A percentile compares a stretch with the other conserved stretches of the same genome.
These are phyloP conservation scores for Fereydounia khargensis DNA, from an alignment of 1,284 basidiomycete genomes.

Conservation along the genomic window DNA sequence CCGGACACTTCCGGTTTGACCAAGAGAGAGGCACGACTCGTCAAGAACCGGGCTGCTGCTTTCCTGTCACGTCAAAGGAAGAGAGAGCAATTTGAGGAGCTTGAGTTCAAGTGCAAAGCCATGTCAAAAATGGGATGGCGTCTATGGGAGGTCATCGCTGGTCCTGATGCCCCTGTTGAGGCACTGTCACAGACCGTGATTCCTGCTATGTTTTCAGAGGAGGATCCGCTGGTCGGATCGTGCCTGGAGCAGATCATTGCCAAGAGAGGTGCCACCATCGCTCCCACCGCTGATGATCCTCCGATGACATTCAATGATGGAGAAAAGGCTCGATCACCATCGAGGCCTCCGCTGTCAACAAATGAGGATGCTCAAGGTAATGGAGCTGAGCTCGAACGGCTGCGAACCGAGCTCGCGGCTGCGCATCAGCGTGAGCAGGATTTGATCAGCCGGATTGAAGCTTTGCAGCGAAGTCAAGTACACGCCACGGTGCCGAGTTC, in stretches of 20 bases:
- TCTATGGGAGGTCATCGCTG: slow-evolving; percentile 45
- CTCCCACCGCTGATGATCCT: slow-evolving; percentile 36
- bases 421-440: slow-evolving; percentile 2
- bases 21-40: slow-evolving; percentile 83
- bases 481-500: neutral
- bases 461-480: neutral
- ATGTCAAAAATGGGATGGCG: slow-evolving; percentile 51
- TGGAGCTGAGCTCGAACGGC: slow-evolving; percentile 31
- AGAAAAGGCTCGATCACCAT: no score
- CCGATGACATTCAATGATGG: neutral
- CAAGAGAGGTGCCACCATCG: slow-evolving; percentile 42
- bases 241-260: slow-evolving; percentile 37
- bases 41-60: slow-evolving; percentile 86
- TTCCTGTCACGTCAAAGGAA: slow-evolving; percentile 85
- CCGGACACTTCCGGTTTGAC: slow-evolving; percentile 81
- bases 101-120: slow-evolving; percentile 70
- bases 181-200: slow-evolving; percentile 17
- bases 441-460: neutral
- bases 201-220: slow-evolving; percentile 22
- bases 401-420: slow-evolving; percentile 7
- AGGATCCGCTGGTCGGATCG: slow-evolving; percentile 28
- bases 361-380: no score
- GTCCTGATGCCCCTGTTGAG: slow-evolving; percentile 19
- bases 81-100: slow-evolving; percentile 83
- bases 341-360: neutral